Evolutionary conservation across 306 rosid species (phyloP), one percentile per base, ranked within the genome.

Genomic region (Hippophae tibetana): DNA sequence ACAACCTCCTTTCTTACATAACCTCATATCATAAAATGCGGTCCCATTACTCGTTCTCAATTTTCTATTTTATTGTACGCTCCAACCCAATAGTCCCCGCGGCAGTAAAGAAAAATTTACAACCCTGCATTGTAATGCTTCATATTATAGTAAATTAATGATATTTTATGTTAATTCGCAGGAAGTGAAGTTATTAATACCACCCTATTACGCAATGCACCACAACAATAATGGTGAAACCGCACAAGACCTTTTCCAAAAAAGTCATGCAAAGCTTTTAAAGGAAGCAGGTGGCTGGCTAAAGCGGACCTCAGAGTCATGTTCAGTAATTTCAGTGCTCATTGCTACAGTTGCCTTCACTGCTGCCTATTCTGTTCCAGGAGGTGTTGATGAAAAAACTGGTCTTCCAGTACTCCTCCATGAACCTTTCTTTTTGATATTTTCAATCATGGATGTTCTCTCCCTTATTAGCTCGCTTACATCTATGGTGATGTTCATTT

Each of bases 401-500:
- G 0, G 60, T 23, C 10, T 11, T 0, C 59, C 72, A 1, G 3
- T 51, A 2, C 38, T 52, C 12, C 8, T 58, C 0, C 13, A 8
- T 2, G 52, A 59, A 1, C 60, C 61, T 1, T 9, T 54, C 23
- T 18, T 18, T 18, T 18, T 18, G 23, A 18, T 18, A 1, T 76
- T 71, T 71, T 62, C 77, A 1, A 25, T 60, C 25, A 67, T 55
- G 71, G 69, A 76, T 42, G 54, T 67, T 8, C 31, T 66, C 48
- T 71, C 77, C 7, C 65, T 71, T 0, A 46, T 62, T 0, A 49
- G 72, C 26, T 63, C 81, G 7, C 40, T 76, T 2, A 63, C 68
- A 23, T 76, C 71, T 0, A 65, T 72, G 8, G 71, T 68, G 13
- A 63, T 72, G 71, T 72, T 76, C 69, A 71, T 76, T 8, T 18